Percentiles rank a stretch among this genome's conserved stretches.
Conservation (phyloP, 441 rosid genomes). For the Theobroma grandiflorum region DNA sequence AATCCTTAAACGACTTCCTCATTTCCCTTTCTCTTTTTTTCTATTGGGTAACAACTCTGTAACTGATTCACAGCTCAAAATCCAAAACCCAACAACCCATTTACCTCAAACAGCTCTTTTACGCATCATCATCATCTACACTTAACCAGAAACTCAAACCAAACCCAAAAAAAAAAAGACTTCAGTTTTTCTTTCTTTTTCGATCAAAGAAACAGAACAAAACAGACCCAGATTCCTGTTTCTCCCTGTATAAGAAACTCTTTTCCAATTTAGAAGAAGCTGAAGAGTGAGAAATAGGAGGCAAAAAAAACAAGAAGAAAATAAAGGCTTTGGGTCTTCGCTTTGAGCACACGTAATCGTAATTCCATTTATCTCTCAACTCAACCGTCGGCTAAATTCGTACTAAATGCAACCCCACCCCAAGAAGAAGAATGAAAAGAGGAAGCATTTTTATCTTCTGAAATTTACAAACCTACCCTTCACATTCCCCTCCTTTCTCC, state of each 20-base stretch:
- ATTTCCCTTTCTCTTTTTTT: conserved; percentile 39
- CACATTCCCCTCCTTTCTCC: neutral
- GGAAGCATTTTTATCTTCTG: no score
- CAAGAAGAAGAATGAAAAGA: conserved; percentile 11
- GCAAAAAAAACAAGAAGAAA: neutral
- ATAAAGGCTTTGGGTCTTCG: conserved; percentile 35
- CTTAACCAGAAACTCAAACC: neutral
- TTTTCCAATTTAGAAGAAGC: conserved; percentile 17
- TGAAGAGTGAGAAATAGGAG: conserved; percentile 30
- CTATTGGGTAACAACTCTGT: conserved; percentile 10
- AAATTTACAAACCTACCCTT: conserved; percentile 36
- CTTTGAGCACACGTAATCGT: conserved; percentile 83
- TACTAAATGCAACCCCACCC: neutral
- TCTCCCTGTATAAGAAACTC: neutral
- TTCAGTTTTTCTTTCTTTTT: conserved; percentile 18
- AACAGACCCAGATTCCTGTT: neutral
- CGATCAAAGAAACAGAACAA: neutral
- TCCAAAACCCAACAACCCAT: conserved; percentile 34
- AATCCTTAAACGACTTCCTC: conserved; percentile 96
- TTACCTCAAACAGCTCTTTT: conserved; percentile 3
- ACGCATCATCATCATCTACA: conserved; percentile 28
- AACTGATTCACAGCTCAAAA: conserved; percentile 32
- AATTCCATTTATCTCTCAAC: conserved; percentile 13
- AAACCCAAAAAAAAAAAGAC: neutral
- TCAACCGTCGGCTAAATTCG: neutral